These are phyloP conservation scores for Candida orba DNA, from an alignment of 805 yeast species.

Conservation along the genomic window DNA sequence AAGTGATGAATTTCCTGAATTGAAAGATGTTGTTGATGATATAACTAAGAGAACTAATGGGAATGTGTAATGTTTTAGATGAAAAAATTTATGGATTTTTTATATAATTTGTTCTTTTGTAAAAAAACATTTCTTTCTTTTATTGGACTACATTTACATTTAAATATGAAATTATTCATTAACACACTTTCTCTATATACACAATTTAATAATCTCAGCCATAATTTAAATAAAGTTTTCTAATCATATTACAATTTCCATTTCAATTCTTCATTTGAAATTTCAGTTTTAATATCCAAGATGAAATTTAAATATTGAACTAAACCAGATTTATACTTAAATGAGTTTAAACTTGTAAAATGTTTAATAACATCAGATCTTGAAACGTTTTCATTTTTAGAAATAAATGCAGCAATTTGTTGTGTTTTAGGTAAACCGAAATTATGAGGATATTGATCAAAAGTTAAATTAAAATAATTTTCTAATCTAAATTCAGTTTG, in stretches of 20 bases:
- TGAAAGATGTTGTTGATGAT: constrained; percentile 49
- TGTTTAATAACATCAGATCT: constrained; percentile 58
- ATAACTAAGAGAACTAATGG: constrained; percentile 40
- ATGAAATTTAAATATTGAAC: constrained; percentile 50
- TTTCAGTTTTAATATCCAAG: constrained; percentile 30
- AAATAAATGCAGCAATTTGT: constrained; percentile 56
- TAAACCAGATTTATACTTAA: constrained; percentile 52
- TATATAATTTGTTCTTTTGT: too few species aligned
- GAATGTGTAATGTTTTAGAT: too few species aligned
- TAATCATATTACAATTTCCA: constrained; percentile 15
- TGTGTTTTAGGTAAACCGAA: constrained; percentile 76
- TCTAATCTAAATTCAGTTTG: constrained; percentile 24
- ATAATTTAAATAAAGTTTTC: too few species aligned
- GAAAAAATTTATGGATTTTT: too few species aligned
- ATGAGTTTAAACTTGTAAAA: constrained; percentile 38
- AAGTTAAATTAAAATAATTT: constrained; percentile 28
- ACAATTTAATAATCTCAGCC: neutral
- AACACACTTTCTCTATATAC: neutral
- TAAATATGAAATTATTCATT: neutral
- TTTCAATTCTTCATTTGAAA: constrained; percentile 7
- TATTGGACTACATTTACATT: too few species aligned
- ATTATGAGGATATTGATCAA: constrained; percentile 39
- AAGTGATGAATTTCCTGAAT: constrained; percentile 70
- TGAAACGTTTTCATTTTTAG: constrained; percentile 30
- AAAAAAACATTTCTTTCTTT: too few species aligned